Evolutionary conservation across 164 flowering plant genomes (phyloP).

Genomic region (Buxus sempervirens): DNA sequence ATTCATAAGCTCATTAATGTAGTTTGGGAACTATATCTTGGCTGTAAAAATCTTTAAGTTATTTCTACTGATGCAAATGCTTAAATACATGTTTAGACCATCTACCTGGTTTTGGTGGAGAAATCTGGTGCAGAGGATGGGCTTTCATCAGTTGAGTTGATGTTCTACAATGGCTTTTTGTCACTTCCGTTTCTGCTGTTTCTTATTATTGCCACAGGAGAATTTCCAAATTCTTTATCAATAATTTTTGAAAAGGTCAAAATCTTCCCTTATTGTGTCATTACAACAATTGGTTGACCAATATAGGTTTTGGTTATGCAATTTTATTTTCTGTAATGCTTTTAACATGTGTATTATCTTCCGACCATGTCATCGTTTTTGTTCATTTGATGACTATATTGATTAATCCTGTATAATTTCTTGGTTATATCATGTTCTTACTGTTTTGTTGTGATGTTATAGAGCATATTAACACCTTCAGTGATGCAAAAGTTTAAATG

Average conservation of each 20-base stretch:
- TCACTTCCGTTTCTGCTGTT: slow-evolving; percentile 74
- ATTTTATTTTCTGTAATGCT: neutral
- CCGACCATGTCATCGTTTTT: neutral
- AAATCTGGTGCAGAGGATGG: slow-evolving; percentile 98
- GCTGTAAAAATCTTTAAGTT: neutral
- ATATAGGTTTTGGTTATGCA: neutral
- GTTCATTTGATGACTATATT: neutral
- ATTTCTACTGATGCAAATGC: slow-evolving; percentile 6
- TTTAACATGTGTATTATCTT: too few relatives aligned
- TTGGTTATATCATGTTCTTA: neutral
- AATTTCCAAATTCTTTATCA: slow-evolving; percentile 75
- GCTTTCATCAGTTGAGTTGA: slow-evolving; percentile 90
- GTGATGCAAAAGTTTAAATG: too few relatives aligned
- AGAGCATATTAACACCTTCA: too few relatives aligned
- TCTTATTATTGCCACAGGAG: slow-evolving; percentile 82
- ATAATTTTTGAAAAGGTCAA: slow-evolving; percentile 77
- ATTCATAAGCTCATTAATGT: neutral
- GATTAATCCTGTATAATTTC: neutral
- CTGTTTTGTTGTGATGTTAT: neutral
- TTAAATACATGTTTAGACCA: slow-evolving; percentile 57
- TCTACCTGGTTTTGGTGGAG: slow-evolving; percentile 96
- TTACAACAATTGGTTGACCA: neutral
- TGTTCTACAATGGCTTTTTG: slow-evolving; percentile 86
- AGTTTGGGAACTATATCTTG: neutral
- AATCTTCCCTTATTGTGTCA: slow-evolving; percentile 7